Evolutionary conservation across 305 asterid genomes (phyloP).

Genomic region (Fraxinus sp.): DNA sequence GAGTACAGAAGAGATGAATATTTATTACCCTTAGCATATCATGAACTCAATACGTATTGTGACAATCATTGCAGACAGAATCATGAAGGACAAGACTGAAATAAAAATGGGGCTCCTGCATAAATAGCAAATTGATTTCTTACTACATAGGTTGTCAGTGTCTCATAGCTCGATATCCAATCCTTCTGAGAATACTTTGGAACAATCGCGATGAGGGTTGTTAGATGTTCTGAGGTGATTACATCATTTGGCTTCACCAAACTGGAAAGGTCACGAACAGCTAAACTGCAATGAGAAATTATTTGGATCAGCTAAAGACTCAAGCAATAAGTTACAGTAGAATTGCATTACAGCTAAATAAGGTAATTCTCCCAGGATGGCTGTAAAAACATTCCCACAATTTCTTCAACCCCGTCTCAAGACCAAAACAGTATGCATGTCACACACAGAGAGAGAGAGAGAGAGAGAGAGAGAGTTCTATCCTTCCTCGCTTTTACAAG

Average conservation of each 20-base stretch:
- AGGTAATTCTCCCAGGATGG: background rate
- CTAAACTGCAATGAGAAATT: background rate
- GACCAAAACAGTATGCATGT: background rate
- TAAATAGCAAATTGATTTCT: background rate
- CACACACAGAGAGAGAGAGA: background rate
- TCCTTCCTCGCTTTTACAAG: background rate
- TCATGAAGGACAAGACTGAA: background rate
- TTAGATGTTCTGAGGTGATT: constrained; percentile 67
- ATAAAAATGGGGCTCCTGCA: background rate
- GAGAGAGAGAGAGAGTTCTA: background rate
- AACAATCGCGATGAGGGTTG: constrained; percentile 79
- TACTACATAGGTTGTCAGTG: constrained; percentile 30
- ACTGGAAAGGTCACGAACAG: constrained; percentile 84
- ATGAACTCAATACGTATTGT: background rate
- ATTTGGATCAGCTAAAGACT: background rate
- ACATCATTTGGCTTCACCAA: constrained; percentile 83
- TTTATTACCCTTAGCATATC: background rate
- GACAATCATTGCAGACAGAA: background rate
- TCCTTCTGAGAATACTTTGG: constrained; percentile 90
- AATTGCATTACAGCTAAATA: background rate
- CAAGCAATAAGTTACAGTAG: background rate
- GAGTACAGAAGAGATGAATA: background rate
- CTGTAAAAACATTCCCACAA: background rate
- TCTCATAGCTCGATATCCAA: constrained; percentile 88
- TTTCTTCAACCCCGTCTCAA: background rate